Base-by-base conservation (phyloP, 495 filamentous ascomycete genomes). In the Apodospora peruviana region DNA sequence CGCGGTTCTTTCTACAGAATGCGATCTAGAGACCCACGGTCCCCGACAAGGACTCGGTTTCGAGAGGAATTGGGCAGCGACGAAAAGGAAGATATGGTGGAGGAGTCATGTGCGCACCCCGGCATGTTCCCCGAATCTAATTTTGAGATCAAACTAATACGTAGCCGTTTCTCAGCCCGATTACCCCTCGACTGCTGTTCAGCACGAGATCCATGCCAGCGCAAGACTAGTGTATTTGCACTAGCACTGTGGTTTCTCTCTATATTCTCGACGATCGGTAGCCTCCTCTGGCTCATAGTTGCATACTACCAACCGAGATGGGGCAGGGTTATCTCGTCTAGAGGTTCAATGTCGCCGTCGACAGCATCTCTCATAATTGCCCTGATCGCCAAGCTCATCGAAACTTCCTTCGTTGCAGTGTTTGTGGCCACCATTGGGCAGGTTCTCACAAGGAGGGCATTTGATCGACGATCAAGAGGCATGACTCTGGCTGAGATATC, bases 351-450 rank as follows among this genome's bases (percentile, higher is more conserved):
- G 17, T 66, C 65, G 0, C 74, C 78, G 0, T 72, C 77, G 0
- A 82, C 77, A 0, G 85, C 85, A 0, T 79, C 74, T 25, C 49
- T 86, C 8, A 57, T 90, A 1, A 83, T 74, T 43, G 73, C 83
- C 0, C 60, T 85, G 14, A 70, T 87, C 46, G 84, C 85, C 1
- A 90, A 88, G 65, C 80, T 79, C 0, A 86, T 90, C 43, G 87
- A 91, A 63, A 58, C 87, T 52, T 77, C 82, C 0, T 91, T 88
- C 58, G 85, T 89, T 16, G 87, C 87, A 0, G 83, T 88, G 1
- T 86, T 86, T 51, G 84, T 91, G 2, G 77, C 83, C 0, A 84
- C 86, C 37, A 56, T 90, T 3, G 87, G 86, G 0, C 87, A 91
- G 68, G 76, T 83, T 2, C 63, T 91, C 9, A 85, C 78, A 35